Evolutionary conservation across 495 filamentous ascomycete species (phyloP), one percentile per base, ranked within the genome.

Genomic region (Aspergillus sparsus): DNA sequence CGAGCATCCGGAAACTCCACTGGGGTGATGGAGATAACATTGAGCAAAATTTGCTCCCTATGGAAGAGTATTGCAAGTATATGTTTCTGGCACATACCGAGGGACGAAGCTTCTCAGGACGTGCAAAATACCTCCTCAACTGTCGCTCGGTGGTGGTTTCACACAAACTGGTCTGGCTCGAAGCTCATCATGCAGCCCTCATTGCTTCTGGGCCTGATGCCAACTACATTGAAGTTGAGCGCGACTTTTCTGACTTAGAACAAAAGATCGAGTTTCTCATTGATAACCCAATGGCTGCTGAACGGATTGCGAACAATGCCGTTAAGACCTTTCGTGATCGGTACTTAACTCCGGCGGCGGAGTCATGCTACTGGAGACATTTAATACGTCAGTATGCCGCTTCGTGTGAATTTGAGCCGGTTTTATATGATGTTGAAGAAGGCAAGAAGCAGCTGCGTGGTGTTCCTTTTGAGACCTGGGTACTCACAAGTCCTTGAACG

Each of bases 11-110:
- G 8, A 73, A 74, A 21, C 71, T 85, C 47, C 70, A 78, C 54
- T 85, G 82, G 83, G 67, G 68, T 8, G 65, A 77, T 47, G 65
- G 70, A 47, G 67, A 73, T 16, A 68, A 71, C 31, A 46, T 77
- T 12, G 63, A 68, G 8, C 66, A 63, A 46, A 79, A 79, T 57
- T 66, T 79, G 6, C 66, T 80, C 32, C 68, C 72, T 2, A 81
- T 84, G 42, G 76, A 81, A 45, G 82, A 88, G n/a, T 80, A 85
- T 57, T 88, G 86, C 62, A 68, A 71, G 8, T 89, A 85, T 62
- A 78, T 80, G 72, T 86, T 82, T 64, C 66, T 85, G 12, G 78
- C 78, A 3, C 82, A 88, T 32, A 81, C 82, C 0, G 84, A 87
- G 65, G 86, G 83, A 27, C 74, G 68, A 56, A 75, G 71, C 33